These are phyloP conservation scores for Metschnikowia orientalis DNA, from an alignment of 805 yeast species.

Conservation along the genomic window DNA sequence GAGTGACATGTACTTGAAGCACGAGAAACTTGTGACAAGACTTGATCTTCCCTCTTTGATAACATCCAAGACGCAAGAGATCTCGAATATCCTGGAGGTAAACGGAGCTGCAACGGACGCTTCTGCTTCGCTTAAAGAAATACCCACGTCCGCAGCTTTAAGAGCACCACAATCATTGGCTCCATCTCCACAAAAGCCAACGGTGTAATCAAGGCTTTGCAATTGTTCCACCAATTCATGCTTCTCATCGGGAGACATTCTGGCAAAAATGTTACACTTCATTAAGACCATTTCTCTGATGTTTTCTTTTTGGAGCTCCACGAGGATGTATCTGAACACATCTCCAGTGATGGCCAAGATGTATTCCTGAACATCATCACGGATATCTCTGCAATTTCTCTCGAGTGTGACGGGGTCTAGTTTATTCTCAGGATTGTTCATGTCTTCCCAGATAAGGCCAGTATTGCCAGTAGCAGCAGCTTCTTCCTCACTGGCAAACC, in stretches of 20 bases:
- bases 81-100: constrained; percentile 85
- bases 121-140: constrained; percentile 94
- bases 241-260: constrained; percentile 99
- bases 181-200: constrained; percentile 98
- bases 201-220: constrained; percentile 82
- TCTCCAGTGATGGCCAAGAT: constrained; percentile 90
- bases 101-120: constrained; percentile 99
- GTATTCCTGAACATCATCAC: constrained; percentile 37
- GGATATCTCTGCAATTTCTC: constrained; percentile 32
- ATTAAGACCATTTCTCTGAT: constrained; percentile 57
- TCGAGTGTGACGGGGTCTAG: constrained; percentile 64
- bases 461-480: constrained; percentile 22
- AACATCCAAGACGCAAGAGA: constrained; percentile 87
- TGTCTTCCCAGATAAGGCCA: constrained; percentile 63
- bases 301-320: constrained; percentile 40
- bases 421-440: constrained; percentile 49
- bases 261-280: constrained; percentile 76
- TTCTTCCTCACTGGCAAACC: constrained; percentile 38
- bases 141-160: constrained; percentile 96
- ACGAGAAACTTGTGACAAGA: constrained; percentile 89
- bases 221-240: constrained; percentile 90
- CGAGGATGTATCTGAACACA: constrained; percentile 72
- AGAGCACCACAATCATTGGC: constrained; percentile 99
- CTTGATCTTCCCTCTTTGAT: constrained; percentile 94
- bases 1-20: constrained; percentile 96